Evolutionary conservation across 345 rosid species (phyloP).

Genomic region (Arabidopsis arenosa): DNA sequence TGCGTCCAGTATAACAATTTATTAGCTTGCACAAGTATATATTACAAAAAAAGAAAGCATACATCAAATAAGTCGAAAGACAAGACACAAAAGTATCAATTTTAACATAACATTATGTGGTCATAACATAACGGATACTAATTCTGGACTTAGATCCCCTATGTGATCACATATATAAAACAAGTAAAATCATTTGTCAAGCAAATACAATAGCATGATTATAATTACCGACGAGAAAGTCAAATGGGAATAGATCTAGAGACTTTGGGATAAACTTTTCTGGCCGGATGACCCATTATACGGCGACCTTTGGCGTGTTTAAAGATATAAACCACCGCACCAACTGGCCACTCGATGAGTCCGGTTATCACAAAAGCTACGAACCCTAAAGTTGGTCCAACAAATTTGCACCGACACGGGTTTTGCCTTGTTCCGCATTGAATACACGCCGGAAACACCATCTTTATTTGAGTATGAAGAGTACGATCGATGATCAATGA

Average conservation of each 20-base stretch:
- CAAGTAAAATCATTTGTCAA: not conserved
- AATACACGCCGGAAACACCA: conserved; percentile 61
- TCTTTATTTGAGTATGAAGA: not conserved
- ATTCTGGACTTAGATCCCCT: no score
- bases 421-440: conserved; percentile 72
- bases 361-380: conserved; percentile 70
- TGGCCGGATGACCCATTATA: conserved; percentile 82
- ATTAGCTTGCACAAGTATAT: no score
- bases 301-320: conserved; percentile 76
- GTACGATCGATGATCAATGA: not conserved
- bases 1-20: no score
- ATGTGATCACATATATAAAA: no score
- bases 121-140: no score
- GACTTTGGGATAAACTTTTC: conserved; percentile 70
- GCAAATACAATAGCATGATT: not conserved
- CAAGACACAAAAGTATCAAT: no score
- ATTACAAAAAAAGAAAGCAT: no score
- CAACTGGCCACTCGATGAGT: conserved; percentile 85
- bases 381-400: conserved; percentile 82
- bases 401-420: conserved; percentile 87
- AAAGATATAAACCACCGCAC: conserved; percentile 78
- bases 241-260: conserved; percentile 66
- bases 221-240: conserved; percentile 13
- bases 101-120: no score
- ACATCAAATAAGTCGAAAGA: no score